A percentile compares a stretch with the other conserved stretches of the same genome.
Conservation (phyloP, 371 early-diverging fungal species). For the Zancudomyces culisetae region DNA sequence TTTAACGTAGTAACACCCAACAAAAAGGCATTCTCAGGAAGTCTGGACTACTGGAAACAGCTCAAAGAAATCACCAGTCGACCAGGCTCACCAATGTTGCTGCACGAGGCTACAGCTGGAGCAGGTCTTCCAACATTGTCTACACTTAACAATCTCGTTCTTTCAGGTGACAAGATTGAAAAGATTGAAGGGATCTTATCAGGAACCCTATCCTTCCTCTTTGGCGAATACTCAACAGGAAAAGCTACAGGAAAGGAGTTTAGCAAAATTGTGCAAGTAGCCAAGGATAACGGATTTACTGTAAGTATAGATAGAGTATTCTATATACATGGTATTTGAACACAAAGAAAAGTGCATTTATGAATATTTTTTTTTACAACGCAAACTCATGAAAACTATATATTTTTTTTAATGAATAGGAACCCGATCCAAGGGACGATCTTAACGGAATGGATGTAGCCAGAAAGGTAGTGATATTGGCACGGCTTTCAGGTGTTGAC, state of each 20-base stretch:
- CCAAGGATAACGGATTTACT: conserved; percentile 86
- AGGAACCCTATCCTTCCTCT: conserved; percentile 87
- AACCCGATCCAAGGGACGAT: conserved; percentile 96
- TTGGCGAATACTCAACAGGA: conserved; percentile 75
- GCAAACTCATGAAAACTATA: no score
- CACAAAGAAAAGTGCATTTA: not conserved
- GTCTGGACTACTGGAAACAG: conserved; percentile 41
- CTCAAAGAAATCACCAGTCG: conserved; percentile 35
- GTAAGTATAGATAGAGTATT: not conserved
- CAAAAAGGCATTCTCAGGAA: conserved; percentile 86
- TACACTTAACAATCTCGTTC: conserved; percentile 72
- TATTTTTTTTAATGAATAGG: conserved; percentile 22
- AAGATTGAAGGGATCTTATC: conserved; percentile 92
- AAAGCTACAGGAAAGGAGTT: conserved; percentile 36
- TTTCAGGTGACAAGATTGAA: conserved; percentile 76
- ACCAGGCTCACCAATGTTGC: conserved; percentile 33
- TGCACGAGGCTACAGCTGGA: conserved; percentile 93
- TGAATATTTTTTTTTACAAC: conserved; percentile 7
- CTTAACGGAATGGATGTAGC: conserved; percentile 97
- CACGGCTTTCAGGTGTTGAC: conserved; percentile 65
- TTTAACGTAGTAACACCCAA: conserved; percentile 89
- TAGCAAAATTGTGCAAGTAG: conserved; percentile 71
- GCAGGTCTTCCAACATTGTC: conserved; percentile 91
- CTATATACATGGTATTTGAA: conserved; percentile 13
- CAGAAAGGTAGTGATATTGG: conserved; percentile 74